Percentiles rank a stretch among this genome's conserved stretches.
phyloP scores from a whole-genome alignment of 352 stramenopile genomes.

The Phytopythium cucurbitacearum region DNA sequence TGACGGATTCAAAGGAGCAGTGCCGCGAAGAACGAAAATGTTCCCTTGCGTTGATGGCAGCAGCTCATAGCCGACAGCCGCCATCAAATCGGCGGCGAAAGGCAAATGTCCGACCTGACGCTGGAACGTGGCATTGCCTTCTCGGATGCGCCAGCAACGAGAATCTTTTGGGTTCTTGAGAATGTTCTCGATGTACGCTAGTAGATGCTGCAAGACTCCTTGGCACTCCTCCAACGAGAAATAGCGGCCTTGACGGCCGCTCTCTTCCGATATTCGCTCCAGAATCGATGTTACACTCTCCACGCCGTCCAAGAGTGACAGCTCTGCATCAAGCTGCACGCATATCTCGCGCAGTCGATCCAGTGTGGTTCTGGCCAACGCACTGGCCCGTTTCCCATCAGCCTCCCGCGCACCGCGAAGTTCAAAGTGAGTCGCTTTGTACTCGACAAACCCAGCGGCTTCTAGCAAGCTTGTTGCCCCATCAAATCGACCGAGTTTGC shows the following conservation, averaged over 20 bases:
- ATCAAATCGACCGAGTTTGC: conserved; percentile 60
- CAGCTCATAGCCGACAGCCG: conserved; percentile 52
- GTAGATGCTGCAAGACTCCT: conserved; percentile 26
- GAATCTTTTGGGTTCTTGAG: conserved; percentile 73
- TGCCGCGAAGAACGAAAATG: conserved; percentile 47
- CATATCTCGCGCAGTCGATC: conserved; percentile 44
- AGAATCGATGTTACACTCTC: conserved; percentile 60
- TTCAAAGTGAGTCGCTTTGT: conserved; percentile 52
- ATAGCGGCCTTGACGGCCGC: conserved; percentile 13
- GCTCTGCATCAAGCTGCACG: conserved; percentile 45
- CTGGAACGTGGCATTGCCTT: conserved; percentile 54
- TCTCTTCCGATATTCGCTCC: conserved; percentile 31
- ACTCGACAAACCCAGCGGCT: conserved; percentile 52
- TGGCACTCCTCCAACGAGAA: conserved; percentile 50
- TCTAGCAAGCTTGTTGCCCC: conserved; percentile 52
- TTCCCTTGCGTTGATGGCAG: conserved; percentile 35
- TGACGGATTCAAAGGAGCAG: conserved; percentile 9
- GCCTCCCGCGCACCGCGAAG: conserved; percentile 30
- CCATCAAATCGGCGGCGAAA: conserved; percentile 47
- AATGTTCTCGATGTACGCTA: conserved; percentile 48
- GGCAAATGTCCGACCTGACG: conserved; percentile 58
- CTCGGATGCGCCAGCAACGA: conserved; percentile 56
- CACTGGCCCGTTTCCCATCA: conserved; percentile 38
- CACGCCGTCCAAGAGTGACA: conserved; percentile 56
- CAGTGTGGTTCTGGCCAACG: conserved; percentile 35